phyloP scores from a whole-genome alignment of 1,139 yeast species.

The Sugiyamaella xylanicola region DNA sequence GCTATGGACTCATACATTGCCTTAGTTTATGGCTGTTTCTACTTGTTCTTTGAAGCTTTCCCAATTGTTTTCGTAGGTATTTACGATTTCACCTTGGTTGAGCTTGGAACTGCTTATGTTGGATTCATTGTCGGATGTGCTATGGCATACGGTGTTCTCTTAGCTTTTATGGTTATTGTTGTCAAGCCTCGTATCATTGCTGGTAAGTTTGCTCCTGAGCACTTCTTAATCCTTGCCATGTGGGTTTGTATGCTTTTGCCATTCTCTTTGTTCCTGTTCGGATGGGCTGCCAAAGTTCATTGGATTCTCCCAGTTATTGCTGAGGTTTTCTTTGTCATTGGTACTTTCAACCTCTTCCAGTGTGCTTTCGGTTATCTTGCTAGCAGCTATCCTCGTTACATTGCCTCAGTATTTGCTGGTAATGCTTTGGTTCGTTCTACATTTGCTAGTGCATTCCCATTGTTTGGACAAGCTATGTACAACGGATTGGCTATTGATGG shows the following conservation, averaged over 20 bases:
- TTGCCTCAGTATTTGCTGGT: conserved; percentile 61
- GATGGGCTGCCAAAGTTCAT: conserved; percentile 66
- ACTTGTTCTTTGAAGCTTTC: conserved; percentile 63
- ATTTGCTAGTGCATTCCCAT: conserved; percentile 59
- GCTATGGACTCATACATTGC: conserved; percentile 52
- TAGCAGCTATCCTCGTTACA: conserved; percentile 69
- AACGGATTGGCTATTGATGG: conserved; percentile 47
- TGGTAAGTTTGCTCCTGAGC: conserved; percentile 25
- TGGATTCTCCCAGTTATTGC: conserved; percentile 84
- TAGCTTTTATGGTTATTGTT: conserved; percentile 20
- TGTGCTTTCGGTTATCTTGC: conserved; percentile 70
- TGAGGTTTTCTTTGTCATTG: conserved; percentile 75
- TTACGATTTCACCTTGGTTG: conserved; percentile 52
- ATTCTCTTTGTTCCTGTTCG: conserved; percentile 51
- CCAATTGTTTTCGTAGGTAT: conserved; percentile 55
- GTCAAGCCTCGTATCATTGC: conserved; percentile 20
- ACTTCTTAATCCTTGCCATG: conserved; percentile 26
- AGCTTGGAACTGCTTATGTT: conserved; percentile 52
- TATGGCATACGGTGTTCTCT: conserved; percentile 32
- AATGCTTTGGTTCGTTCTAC: conserved; percentile 53
- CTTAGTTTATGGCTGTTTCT: conserved; percentile 55
- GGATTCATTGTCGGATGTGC: conserved; percentile 51
- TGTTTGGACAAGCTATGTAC: conserved; percentile 55
- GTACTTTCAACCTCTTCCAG: conserved; percentile 72
- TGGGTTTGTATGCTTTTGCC: conserved; percentile 58